Conservation (phyloP, 352 stramenopile genomes). For the Phytophthora citricola region DNA sequence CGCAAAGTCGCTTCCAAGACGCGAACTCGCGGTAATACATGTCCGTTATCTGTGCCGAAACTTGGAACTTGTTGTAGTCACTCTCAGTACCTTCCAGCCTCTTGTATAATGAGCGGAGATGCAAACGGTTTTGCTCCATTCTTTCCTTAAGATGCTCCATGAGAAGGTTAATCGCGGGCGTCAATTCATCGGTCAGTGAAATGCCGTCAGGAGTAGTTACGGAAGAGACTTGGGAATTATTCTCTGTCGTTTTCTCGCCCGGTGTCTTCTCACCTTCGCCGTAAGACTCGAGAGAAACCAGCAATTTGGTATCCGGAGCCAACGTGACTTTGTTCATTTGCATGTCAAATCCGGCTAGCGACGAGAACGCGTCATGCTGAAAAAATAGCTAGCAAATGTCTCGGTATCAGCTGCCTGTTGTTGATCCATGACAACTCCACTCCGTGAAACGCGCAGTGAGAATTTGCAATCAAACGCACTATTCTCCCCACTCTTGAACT, state of each 20-base stretch:
- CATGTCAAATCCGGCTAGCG: constrained; percentile 51
- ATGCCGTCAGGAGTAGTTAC: background rate
- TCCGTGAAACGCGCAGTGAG: constrained; percentile 42
- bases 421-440: constrained; percentile 27
- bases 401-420: constrained; percentile 27
- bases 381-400: constrained; percentile 67
- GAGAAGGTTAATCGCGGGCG: constrained; percentile 76
- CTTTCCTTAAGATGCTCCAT: constrained; percentile 81
- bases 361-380: constrained; percentile 63
- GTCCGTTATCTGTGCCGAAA: constrained; percentile 51
- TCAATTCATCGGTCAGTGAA: constrained; percentile 63
- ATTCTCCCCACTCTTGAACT: constrained; percentile 46
- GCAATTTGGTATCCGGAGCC: constrained; percentile 42
- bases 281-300: constrained; percentile 63
- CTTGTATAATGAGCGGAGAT: constrained; percentile 58
- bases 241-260: constrained; percentile 3
- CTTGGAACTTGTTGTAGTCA: constrained; percentile 33
- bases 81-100: constrained; percentile 48
- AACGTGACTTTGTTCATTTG: constrained; percentile 55
- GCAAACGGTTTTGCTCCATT: constrained; percentile 75
- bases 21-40: constrained; percentile 80
- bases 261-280: constrained; percentile 17
- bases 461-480: constrained; percentile 43
- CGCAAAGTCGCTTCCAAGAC: constrained; percentile 79
- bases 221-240: constrained; percentile 6